Percentiles rank a stretch among this genome's conserved stretches.
Conservation (phyloP, 352 stramenopile genomes). For the Pythium dissotocum region DNA sequence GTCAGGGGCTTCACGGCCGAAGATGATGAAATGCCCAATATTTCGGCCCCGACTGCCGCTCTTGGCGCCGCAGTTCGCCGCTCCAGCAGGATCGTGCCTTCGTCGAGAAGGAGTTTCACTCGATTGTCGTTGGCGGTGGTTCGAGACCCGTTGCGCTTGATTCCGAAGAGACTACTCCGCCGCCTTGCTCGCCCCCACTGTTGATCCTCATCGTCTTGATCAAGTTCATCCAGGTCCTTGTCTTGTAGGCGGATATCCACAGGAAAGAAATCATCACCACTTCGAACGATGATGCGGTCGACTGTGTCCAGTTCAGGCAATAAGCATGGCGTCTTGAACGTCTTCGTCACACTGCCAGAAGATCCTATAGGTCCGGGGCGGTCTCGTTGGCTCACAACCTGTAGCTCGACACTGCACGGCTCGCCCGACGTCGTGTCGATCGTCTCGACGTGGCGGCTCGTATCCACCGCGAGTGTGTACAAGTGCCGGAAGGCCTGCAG, state of each 20-base stretch:
- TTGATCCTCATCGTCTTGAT: slow-evolving; percentile 15
- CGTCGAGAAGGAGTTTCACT: slow-evolving; percentile 52
- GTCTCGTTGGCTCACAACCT: slow-evolving; percentile 39
- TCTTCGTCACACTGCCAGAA: slow-evolving; percentile 21
- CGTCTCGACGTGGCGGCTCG: slow-evolving; percentile 65
- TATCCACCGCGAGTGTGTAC: slow-evolving; percentile 86
- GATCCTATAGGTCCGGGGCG: not conserved
- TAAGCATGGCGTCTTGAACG: slow-evolving; percentile 64
- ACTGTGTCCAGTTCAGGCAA: slow-evolving; percentile 65
- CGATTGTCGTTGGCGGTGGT: slow-evolving; percentile 59
- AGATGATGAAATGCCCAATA: not conserved
- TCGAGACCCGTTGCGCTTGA: not conserved
- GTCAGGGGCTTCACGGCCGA: not conserved
- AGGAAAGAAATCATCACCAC: slow-evolving; percentile 55
- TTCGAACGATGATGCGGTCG: slow-evolving; percentile 51
- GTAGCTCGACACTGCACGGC: slow-evolving; percentile 49
- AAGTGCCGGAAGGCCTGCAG: slow-evolving; percentile 90
- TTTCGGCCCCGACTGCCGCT: not conserved
- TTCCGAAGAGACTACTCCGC: not conserved
- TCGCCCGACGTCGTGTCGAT: slow-evolving; percentile 66
- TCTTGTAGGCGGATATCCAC: slow-evolving; percentile 56
- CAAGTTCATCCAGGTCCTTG: slow-evolving; percentile 9
- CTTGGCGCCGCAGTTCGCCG: slow-evolving; percentile 27
- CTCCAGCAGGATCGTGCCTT: slow-evolving; percentile 68
- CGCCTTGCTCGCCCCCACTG: not conserved